These are phyloP conservation scores for Zygoascus ofunaensis DNA, from an alignment of 805 yeast species.

Conservation along the genomic window DNA sequence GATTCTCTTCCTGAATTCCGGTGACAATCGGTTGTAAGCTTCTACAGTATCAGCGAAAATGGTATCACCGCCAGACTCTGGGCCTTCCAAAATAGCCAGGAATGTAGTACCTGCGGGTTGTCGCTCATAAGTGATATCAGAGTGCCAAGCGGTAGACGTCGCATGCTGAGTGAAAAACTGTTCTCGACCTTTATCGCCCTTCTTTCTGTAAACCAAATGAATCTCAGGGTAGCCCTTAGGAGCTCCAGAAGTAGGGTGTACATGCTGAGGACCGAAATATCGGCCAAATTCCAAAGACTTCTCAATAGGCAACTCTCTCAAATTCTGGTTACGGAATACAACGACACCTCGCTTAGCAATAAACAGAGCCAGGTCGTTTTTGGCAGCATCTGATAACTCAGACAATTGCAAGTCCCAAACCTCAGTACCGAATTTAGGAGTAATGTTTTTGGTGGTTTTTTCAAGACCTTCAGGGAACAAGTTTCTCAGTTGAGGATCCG, in stretches of 20 bases:
- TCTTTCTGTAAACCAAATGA: conserved; percentile 50
- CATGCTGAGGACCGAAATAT: conserved; percentile 62
- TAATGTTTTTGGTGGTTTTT: conserved; percentile 29
- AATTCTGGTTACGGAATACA: conserved; percentile 42
- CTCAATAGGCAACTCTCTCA: conserved; percentile 32
- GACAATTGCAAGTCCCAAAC: conserved; percentile 39
- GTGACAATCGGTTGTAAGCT: conserved; percentile 64
- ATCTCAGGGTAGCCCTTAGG: conserved; percentile 51
- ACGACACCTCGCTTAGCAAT: conserved; percentile 44
- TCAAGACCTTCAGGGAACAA: conserved; percentile 34
- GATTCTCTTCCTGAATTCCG: conserved; percentile 49
- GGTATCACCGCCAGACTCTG: conserved; percentile 70
- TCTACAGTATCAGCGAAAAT: conserved; percentile 62
- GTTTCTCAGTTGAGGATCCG: conserved; percentile 47
- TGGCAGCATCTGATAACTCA: conserved; percentile 36
- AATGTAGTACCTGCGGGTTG: conserved; percentile 68
- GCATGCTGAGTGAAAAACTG: conserved; percentile 23
- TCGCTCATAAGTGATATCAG: conserved; percentile 64
- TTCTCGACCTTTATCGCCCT: conserved; percentile 21
- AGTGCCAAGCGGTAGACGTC: conserved; percentile 45
- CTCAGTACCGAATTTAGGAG: conserved; percentile 56
- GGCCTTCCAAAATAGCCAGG: conserved; percentile 51
- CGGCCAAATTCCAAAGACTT: conserved; percentile 41
- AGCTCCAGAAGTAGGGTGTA: conserved; percentile 68
- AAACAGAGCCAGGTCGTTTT: conserved; percentile 40